Evolutionary conservation across 176 grass and related monocot species (phyloP), one percentile per base, ranked within the genome.

Genomic region (Poa pratensis): DNA sequence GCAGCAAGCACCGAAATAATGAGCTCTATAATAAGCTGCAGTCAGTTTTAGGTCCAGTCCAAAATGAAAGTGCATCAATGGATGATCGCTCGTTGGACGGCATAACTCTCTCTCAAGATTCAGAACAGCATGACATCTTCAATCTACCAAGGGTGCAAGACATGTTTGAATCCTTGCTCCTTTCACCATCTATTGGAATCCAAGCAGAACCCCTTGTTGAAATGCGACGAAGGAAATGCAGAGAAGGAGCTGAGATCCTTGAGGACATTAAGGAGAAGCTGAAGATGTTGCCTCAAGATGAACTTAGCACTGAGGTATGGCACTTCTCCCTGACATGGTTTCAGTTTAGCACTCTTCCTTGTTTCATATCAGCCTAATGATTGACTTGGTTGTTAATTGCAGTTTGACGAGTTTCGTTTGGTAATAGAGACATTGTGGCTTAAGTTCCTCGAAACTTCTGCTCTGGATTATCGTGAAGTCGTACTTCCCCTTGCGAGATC

Each of bases 401-500:
- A 80, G 58, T 79, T 63, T 22, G 22, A 26, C 2, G 37, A 63
- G 15, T 16, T 17, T 11, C 15, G 5, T 46, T 12, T 24, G 7
- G 23, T 0, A 63, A 63, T 63, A 46, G 22, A 63, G 8, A 10
- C 19, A 17, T 19, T 80, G 78, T 80, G 78, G 78, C 16, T n/a
- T 34, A 80, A 80, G 43, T 51, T 67, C 61, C 61, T 80, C 16
- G 13, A 15, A n/a, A 51, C 4, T 35, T 50, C 78, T 50, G 5
- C 32, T 80, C 48, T 80, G 23, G 60, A 80, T 67, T 50, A 66
- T 67, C 78, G 61, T 20, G 78, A 66, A 30, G 9, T 50, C 26
- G 51, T 80, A 19, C 49, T 80, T 66, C 78, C 78, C 24, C 43
- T 80, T 80, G 59, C 24, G 17, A 48, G 43, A 66, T 80, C 61